Percentiles rank a stretch among this genome's conserved stretches.
Evolutionary conservation across 176 grass and related monocot genomes (phyloP).

Genomic region (Oryza coarctata): DNA sequence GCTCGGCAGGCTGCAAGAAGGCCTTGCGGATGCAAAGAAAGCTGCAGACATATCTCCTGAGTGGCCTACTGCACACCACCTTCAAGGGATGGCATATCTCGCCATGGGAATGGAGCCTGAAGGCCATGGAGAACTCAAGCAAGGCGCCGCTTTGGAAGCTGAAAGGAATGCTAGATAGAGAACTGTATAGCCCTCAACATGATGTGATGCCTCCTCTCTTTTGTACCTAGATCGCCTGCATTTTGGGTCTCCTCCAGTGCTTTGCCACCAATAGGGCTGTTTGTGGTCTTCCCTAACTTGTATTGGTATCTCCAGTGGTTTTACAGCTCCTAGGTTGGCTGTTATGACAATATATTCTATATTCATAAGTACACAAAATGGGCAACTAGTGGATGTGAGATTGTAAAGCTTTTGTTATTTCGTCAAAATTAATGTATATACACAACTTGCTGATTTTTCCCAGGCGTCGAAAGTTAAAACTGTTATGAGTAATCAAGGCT

Average conservation of each 20-base stretch:
- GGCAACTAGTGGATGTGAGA: slow-evolving; percentile 45
- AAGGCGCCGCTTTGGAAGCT: slow-evolving; percentile 56
- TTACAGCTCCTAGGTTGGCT: slow-evolving; percentile 45
- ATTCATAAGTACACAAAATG: slow-evolving; percentile 47
- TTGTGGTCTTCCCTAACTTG: slow-evolving; percentile 53
- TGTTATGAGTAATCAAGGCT: not conserved
- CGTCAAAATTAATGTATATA: slow-evolving; percentile 56
- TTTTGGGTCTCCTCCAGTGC: slow-evolving; percentile 41
- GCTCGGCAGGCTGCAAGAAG: slow-evolving; percentile 55
- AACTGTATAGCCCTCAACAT: slow-evolving; percentile 57
- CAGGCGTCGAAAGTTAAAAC: slow-evolving; percentile 11
- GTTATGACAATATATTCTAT: slow-evolving; percentile 59
- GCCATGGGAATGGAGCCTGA: slow-evolving; percentile 64
- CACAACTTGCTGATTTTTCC: slow-evolving; percentile 27
- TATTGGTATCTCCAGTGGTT: slow-evolving; percentile 44
- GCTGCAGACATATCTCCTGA: slow-evolving; percentile 53
- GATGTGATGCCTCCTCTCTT: slow-evolving; percentile 32
- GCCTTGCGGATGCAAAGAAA: slow-evolving; percentile 60
- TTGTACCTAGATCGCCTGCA: slow-evolving; percentile 50
- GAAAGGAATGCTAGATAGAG: slow-evolving; percentile 55
- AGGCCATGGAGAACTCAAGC: slow-evolving; percentile 53
- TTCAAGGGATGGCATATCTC: slow-evolving; percentile 63
- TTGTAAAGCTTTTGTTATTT: slow-evolving; percentile 54
- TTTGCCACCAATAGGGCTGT: slow-evolving; percentile 56
- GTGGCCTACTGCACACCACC: slow-evolving; percentile 62